Evolutionary conservation across 495 filamentous ascomycete genomes (phyloP).

Genomic region (Xylaria bambusicola): DNA sequence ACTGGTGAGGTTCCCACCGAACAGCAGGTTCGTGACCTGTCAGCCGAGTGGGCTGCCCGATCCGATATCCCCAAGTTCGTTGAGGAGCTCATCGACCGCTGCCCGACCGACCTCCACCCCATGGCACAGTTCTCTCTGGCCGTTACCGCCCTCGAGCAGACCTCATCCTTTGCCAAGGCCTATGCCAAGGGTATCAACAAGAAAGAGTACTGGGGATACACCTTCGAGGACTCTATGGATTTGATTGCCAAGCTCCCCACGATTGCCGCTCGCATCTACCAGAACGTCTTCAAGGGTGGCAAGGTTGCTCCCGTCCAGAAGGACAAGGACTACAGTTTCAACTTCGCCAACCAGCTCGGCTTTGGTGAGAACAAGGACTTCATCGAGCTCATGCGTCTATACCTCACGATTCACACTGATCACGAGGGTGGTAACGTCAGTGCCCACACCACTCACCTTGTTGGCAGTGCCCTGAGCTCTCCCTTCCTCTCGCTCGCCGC

Average conservation of each 20-base stretch:
- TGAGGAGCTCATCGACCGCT: slow-evolving; percentile 98
- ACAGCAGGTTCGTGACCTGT: slow-evolving; percentile 96
- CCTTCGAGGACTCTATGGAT: slow-evolving; percentile 99
- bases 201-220: slow-evolving; percentile 98
- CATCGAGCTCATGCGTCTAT: slow-evolving; percentile 95
- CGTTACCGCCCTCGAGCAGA: slow-evolving; percentile 96
- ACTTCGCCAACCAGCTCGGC: slow-evolving; percentile 98
- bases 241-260: slow-evolving; percentile 99
- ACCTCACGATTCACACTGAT: slow-evolving; percentile 98
- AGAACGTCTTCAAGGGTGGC: slow-evolving; percentile 99
- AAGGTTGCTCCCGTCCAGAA: slow-evolving; percentile 94
- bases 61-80: slow-evolving; percentile 95
- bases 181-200: slow-evolving; percentile 99
- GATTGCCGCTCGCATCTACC: slow-evolving; percentile 97
- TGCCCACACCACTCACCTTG: slow-evolving; percentile 97
- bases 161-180: slow-evolving; percentile 94
- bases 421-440: slow-evolving; percentile 99
- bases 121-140: slow-evolving; percentile 99
- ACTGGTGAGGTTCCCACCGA: slow-evolving; percentile 96
- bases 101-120: slow-evolving; percentile 96
- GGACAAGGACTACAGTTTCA: slow-evolving; percentile 98
- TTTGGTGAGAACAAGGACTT: slow-evolving; percentile 96
- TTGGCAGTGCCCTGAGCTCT: slow-evolving; percentile 95
- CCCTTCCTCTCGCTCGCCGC: slow-evolving; percentile 94
- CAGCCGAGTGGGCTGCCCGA: slow-evolving; percentile 97